Conservation (phyloP, 2,329 filamentous ascomycete species). For the Xylaria sp. region DNA sequence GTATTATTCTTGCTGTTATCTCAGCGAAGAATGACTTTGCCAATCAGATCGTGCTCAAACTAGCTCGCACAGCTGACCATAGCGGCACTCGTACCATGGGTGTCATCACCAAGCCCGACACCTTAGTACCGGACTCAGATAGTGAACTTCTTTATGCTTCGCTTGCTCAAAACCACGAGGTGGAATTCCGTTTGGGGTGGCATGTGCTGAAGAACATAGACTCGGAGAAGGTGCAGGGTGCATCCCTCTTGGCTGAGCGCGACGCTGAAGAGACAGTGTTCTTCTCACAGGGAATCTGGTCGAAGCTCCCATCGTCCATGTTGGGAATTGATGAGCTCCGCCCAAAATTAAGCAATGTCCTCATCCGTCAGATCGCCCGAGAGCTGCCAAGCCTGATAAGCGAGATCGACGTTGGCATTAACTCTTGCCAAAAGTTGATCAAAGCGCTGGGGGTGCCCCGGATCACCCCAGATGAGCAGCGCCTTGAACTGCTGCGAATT, state of each 20-base stretch:
- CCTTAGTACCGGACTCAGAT: constrained; percentile 42
- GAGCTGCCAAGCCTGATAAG: constrained; percentile 53
- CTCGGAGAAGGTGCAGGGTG: constrained; percentile 43
- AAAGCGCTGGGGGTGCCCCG: constrained; percentile 29
- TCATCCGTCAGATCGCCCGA: constrained; percentile 52
- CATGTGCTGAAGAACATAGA: constrained; percentile 56
- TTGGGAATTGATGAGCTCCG: constrained; percentile 57
- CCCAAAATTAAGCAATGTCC: constrained; percentile 55
- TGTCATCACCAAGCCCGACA: constrained; percentile 58
- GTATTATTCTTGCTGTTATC: constrained; percentile 65
- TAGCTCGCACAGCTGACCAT: constrained; percentile 46
- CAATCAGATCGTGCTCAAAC: constrained; percentile 61
- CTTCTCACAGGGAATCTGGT: constrained; percentile 51
- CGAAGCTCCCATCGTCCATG: constrained; percentile 39
- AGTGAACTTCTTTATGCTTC: constrained; percentile 48
- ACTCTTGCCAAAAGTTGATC: constrained; percentile 46
- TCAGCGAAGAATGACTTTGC: constrained; percentile 62
- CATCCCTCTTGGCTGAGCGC: constrained; percentile 41
- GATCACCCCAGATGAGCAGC: constrained; percentile 58
- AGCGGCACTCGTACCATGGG: constrained; percentile 53
- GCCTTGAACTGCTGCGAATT: constrained; percentile 52
- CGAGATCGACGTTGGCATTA: constrained; percentile 48
- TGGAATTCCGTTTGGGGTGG: constrained; percentile 58
- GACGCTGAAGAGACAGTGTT: constrained; percentile 50
- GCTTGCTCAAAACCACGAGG: constrained; percentile 53